phyloP scores from a whole-genome alignment of 2,329 filamentous ascomycete species.

The Ascochyta fabae region DNA sequence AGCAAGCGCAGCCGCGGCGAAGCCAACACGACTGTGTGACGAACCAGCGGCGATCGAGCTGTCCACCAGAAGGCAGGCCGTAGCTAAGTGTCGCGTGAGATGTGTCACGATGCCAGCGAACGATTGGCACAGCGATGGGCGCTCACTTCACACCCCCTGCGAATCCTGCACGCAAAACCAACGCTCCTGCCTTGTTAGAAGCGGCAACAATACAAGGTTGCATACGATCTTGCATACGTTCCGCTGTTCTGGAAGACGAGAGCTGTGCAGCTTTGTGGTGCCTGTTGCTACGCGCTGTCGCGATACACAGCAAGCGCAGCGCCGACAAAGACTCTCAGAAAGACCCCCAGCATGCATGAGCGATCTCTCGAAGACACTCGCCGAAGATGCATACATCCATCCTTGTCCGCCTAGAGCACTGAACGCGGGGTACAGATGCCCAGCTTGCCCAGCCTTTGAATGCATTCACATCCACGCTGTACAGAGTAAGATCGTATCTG shows the following conservation, averaged over 20 bases:
- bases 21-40: background rate
- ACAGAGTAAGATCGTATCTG: background rate
- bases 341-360: background rate
- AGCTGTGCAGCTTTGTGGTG: background rate
- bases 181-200: constrained; percentile 11
- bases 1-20: background rate
- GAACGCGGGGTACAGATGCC: background rate
- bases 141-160: background rate
- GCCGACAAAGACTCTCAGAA: background rate
- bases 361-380: too few species aligned
- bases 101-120: background rate
- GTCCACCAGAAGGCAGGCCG: background rate
- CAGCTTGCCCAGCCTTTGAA: background rate
- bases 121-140: background rate
- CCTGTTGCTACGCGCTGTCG: background rate
- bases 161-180: background rate
- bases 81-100: constrained; percentile 1
- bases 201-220: background rate
- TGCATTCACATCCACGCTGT: background rate
- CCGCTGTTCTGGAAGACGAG: background rate
- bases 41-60: background rate
- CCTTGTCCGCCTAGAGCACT: background rate
- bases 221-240: background rate
- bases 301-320: background rate
- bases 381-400: background rate